Conservation (phyloP, 2,329 filamentous ascomycete species). For the Acrocalymma vagum region DNA sequence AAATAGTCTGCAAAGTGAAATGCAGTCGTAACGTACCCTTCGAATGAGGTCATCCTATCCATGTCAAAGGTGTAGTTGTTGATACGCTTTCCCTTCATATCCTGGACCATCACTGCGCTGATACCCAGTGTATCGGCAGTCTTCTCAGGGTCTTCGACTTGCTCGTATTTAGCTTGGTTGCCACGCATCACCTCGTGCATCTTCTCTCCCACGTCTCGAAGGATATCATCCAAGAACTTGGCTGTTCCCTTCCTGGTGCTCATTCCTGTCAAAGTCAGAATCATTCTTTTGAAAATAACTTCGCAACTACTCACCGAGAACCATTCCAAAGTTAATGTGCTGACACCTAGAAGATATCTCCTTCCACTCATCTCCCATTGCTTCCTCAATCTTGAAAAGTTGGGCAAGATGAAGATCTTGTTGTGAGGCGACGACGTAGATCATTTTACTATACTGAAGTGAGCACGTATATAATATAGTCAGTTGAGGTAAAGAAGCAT, state of each 20-base stretch:
- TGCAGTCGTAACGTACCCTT: too few relatives aligned
- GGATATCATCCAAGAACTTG: conserved; percentile 58
- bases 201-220: conserved; percentile 76
- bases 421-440: conserved; percentile 71
- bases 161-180: conserved; percentile 88
- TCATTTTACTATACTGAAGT: conserved; percentile 66
- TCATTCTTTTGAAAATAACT: too few relatives aligned
- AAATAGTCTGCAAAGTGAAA: too few relatives aligned
- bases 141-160: conserved; percentile 82
- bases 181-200: conserved; percentile 98
- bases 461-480: conserved; percentile 2
- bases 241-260: conserved; percentile 70
- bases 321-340: conserved; percentile 73
- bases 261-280: conserved; percentile 53
- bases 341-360: conserved; percentile 67
- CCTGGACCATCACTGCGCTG: conserved; percentile 95
- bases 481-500: conserved; percentile 3
- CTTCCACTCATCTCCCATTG: conserved; percentile 69
- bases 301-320: conserved; percentile 61
- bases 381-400: conserved; percentile 70
- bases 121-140: conserved; percentile 92
- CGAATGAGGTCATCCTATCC: conserved; percentile 82
- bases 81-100: conserved; percentile 91
- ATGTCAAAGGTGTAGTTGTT: conserved; percentile 79
- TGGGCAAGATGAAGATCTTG: conserved; percentile 72